Percentiles rank a stretch among this genome's conserved stretches.
phyloP scores from a whole-genome alignment of 768 basidiomycete species.

The Tylopilus felleus region DNA sequence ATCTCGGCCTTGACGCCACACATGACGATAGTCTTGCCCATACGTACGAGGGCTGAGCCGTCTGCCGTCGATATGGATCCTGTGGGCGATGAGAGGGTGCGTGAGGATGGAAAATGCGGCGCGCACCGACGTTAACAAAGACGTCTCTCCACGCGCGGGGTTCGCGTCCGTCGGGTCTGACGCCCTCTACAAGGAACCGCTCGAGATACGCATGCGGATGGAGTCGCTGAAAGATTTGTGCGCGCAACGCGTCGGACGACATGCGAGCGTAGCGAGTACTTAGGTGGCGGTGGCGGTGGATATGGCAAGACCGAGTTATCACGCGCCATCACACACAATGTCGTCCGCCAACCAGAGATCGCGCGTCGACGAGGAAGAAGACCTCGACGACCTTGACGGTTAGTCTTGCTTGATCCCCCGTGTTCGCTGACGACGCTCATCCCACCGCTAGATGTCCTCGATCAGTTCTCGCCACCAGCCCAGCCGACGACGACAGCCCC shows the following conservation, averaged over 20 bases:
- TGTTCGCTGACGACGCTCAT: constrained; percentile 9
- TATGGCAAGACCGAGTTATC: too few relatives aligned
- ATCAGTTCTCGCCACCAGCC: constrained; percentile 37
- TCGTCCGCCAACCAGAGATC: constrained; percentile 1
- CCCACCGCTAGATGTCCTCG: constrained; percentile 42
- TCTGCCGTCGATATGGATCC: constrained; percentile 94
- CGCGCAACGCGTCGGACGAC: constrained; percentile 28
- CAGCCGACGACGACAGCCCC: not conserved
- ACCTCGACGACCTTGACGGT: constrained; percentile 45
- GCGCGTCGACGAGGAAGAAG: constrained; percentile 35
- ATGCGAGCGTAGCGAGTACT: too few relatives aligned
- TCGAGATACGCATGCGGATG: constrained; percentile 88
- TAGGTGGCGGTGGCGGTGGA: not conserved
- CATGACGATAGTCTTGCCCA: constrained; percentile 92
- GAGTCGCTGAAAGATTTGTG: constrained; percentile 74
- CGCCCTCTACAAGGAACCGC: constrained; percentile 72
- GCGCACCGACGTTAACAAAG: constrained; percentile 75
- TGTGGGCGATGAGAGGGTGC: constrained; percentile 24
- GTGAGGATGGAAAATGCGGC: constrained; percentile 22
- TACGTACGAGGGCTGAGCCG: constrained; percentile 85
- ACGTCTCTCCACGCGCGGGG: constrained; percentile 69
- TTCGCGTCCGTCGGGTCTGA: constrained; percentile 83
- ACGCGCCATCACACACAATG: not conserved
- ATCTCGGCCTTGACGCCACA: constrained; percentile 97
- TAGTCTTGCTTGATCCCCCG: not conserved